Evolutionary conservation across 257 asterid genomes (phyloP), one percentile per base, ranked within the genome.

Genomic region (Cordia subcordata): DNA sequence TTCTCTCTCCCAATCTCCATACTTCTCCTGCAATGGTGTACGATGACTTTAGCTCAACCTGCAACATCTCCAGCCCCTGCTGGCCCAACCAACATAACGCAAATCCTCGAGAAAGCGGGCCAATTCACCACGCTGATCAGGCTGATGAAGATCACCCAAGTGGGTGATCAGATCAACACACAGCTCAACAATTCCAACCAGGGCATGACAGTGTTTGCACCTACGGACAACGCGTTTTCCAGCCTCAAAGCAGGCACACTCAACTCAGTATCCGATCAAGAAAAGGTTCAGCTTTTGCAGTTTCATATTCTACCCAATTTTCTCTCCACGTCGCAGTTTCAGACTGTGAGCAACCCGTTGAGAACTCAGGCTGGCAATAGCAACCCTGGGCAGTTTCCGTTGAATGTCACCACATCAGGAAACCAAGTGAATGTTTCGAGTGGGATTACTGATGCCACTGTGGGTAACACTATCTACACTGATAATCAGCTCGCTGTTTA

Each of bases 101-200:
- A 68, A 46, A 82, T 91, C 84, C 96, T 91, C n/a, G 96, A 85
- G 42, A 91, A 83, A n/a, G 95, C 87, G 5, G 96, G 98, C 8
- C 98, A 85, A 14, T 91, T 68, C 80, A 85, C 88, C 22, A 82
- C 86, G 32, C 76, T 87, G 17, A 75, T 91, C 65, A 78, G 94
- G 56, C 92, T 91, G 61, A 58, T 80, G 37, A 63, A 65, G 53
- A 68, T 35, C 72, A 87, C 96, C 46, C 94, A 81, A 75, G 68
- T 79, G 4, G 87, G 84, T 1, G 85, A 82, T 27, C 96, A 87
- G 16, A 87, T 91, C 77, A 68, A 87, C 65, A 76, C 81, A 0
- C 96, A 87, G 58, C 94, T 91, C 74, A 91, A 83, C 82, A 85
- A 85, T 71, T 78, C 96, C 0, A 83, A 80, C 62, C 88, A 82